Evolutionary conservation across 345 rosid species (phyloP).

Genomic region (Isatis tinctoria): DNA sequence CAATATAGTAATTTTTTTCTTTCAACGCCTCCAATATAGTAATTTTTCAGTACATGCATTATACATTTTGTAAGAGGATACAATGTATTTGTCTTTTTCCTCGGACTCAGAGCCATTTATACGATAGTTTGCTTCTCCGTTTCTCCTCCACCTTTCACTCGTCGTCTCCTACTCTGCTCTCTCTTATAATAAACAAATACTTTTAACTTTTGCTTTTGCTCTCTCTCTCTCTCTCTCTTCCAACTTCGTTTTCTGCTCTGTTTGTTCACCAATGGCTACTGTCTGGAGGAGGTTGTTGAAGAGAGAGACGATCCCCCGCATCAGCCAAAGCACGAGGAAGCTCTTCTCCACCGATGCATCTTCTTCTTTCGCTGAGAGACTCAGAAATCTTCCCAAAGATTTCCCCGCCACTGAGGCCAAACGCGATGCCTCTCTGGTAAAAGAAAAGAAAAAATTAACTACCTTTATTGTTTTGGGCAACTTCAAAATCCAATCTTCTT

Average conservation of each 20-base stretch:
- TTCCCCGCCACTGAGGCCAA: conserved; percentile 63
- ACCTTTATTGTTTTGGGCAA: not conserved
- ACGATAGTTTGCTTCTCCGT: not conserved
- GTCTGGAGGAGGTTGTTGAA: conserved; percentile 35
- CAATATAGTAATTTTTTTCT: no score
- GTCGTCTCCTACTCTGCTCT: not conserved
- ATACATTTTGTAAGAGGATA: no score
- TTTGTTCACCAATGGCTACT: conserved; percentile 45
- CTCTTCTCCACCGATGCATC: conserved; percentile 43
- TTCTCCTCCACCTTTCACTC: conserved; percentile 20
- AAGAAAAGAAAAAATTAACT: not conserved
- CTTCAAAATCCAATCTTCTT: not conserved
- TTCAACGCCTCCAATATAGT: no score
- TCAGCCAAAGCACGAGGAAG: conserved; percentile 25
- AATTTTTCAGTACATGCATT: no score
- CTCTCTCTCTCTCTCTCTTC: conserved; percentile 8
- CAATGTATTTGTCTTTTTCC: not conserved
- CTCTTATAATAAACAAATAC: not conserved
- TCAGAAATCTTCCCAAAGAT: conserved; percentile 70
- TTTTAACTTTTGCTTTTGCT: not conserved
- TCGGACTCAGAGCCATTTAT: conserved; percentile 4
- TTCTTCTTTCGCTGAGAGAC: conserved; percentile 55
- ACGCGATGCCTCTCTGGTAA: conserved; percentile 60
- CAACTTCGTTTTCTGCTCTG: not conserved
- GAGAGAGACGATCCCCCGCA: conserved; percentile 35